phyloP scores from a whole-genome alignment of 768 basidiomycete species.

The Rhodotorula diobovata region DNA sequence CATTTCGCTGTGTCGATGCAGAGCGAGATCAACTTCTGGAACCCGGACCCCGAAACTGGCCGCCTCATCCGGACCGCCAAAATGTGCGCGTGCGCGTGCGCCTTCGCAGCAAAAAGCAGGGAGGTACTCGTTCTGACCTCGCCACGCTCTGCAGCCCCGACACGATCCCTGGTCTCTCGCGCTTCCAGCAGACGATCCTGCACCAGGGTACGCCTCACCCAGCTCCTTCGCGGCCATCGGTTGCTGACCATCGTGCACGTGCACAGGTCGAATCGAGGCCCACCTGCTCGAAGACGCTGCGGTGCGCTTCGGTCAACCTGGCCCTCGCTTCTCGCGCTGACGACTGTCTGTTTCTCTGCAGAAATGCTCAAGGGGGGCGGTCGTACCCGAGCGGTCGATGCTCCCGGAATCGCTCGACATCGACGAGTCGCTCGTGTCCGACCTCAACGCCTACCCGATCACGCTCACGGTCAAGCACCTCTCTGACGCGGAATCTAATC shows the following conservation, averaged over 20 bases:
- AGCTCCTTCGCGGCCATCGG: background rate
- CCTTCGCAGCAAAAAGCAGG: background rate
- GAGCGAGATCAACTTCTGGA: constrained; percentile 41
- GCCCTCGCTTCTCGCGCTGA: background rate
- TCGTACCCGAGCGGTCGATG: constrained; percentile 43
- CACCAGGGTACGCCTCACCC: constrained; percentile 21
- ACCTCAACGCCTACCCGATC: constrained; percentile 43
- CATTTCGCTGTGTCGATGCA: background rate
- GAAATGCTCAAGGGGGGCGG: constrained; percentile 37
- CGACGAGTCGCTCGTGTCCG: constrained; percentile 40
- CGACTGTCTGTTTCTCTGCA: constrained; percentile 21
- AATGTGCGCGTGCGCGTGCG: constrained; percentile 25
- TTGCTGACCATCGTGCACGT: background rate
- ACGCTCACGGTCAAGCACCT: constrained; percentile 41
- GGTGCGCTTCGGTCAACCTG: background rate
- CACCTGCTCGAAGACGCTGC: constrained; percentile 32
- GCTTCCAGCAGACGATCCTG: constrained; percentile 38
- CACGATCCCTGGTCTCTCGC: constrained; percentile 35
- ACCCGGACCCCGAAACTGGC: constrained; percentile 37
- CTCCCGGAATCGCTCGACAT: constrained; percentile 43
- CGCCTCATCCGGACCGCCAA: constrained; percentile 28
- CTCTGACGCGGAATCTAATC: constrained; percentile 41
- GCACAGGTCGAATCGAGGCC: constrained; percentile 30
- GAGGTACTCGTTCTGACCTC: background rate
- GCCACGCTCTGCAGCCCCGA: constrained; percentile 18